Base-by-base conservation (phyloP, 495 filamentous ascomycete genomes). In the Trichoderma parareesei region DNA sequence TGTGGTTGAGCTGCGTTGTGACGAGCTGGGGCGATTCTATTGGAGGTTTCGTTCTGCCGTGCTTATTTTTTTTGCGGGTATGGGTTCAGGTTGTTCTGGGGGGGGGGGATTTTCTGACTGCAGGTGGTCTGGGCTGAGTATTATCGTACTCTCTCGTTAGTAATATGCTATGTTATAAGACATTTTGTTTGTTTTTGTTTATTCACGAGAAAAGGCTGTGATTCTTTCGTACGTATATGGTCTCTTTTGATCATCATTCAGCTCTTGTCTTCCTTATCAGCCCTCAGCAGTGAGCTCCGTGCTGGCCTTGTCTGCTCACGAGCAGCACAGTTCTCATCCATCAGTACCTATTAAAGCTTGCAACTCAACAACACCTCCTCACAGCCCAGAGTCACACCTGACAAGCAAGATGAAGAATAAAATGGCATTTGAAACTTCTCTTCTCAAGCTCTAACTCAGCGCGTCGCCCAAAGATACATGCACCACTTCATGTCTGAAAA, bases 391-490 rank as follows among this genome's bases (percentile, higher is more conserved):
- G 4, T 14, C 27, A 27, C 1, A 11, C 4, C n/a, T 18, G 46
- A 49, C 9, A 20, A 49, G 16, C 35, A 10, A 38, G 11, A 57
- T 35, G 20, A 14, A 57, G 27, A 9, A 60, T 60, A 43, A 40
- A 60, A 65, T 40, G n/a, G 16, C 27, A 35, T 65, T 35, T 38
- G 46, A 40, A 43, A 38, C 35, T 65, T 65, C 18, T 49, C n/a
- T 49, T 49, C 18, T 18, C 20, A 60, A 53, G 53, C 63, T 65
- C 63, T 60, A 65, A 40, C 35, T 38, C 43, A 37, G 37, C 43
- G 20, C 38, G 53, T 33, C 41, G 20, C 46, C 20, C 63, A 13
- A 18, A 37, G 60, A 2, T 57, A 57, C 53, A 57, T 37, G 53
- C 53, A 37, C 37, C 53, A 57, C 53, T 9, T 57, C 53, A 4